Evolutionary conservation across 306 rosid species (phyloP).

Genomic region (Corylus heterophylla): DNA sequence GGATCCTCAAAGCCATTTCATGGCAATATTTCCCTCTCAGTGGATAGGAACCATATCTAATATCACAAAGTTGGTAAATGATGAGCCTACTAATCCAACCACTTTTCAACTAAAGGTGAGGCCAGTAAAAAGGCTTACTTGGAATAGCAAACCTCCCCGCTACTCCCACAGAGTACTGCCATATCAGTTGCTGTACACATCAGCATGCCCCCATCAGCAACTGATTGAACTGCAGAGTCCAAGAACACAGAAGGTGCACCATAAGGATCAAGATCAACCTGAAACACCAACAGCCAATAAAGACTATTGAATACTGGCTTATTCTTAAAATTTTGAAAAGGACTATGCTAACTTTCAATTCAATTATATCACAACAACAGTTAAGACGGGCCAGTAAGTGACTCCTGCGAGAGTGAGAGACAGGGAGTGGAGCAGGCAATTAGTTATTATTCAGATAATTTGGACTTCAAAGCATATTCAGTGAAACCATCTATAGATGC

Average conservation of each 20-base stretch:
- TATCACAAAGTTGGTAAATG: slow-evolving; percentile 33
- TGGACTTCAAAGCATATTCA: neutral
- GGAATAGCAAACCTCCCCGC: slow-evolving; percentile 99
- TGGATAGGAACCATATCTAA: slow-evolving; percentile 93
- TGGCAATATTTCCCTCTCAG: slow-evolving; percentile 93
- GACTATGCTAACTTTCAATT: neutral
- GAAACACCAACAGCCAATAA: slow-evolving; percentile 33
- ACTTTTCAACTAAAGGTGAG: slow-evolving; percentile 5
- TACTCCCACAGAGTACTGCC: slow-evolving; percentile 97
- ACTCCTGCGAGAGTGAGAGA: neutral
- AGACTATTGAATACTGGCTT: slow-evolving; percentile 14
- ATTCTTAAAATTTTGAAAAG: slow-evolving; percentile 1
- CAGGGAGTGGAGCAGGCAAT: neutral
- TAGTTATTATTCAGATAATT: neutral
- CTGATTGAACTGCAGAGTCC: slow-evolving; percentile 97
- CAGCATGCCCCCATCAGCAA: slow-evolving; percentile 92
- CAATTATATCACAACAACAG: neutral
- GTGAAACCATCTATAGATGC: neutral
- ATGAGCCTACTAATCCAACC: slow-evolving; percentile 17
- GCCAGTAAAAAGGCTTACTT: slow-evolving; percentile 62
- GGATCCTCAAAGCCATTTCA: slow-evolving; percentile 97
- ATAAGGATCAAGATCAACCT: slow-evolving; percentile 99
- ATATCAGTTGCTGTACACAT: slow-evolving; percentile 99
- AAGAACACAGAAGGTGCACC: slow-evolving; percentile 95
- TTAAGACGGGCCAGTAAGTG: neutral